These are phyloP conservation scores for Phycomyces blakesleeanus DNA, from an alignment of 192 early-diverging fungal genomes.

Conservation along the genomic window DNA sequence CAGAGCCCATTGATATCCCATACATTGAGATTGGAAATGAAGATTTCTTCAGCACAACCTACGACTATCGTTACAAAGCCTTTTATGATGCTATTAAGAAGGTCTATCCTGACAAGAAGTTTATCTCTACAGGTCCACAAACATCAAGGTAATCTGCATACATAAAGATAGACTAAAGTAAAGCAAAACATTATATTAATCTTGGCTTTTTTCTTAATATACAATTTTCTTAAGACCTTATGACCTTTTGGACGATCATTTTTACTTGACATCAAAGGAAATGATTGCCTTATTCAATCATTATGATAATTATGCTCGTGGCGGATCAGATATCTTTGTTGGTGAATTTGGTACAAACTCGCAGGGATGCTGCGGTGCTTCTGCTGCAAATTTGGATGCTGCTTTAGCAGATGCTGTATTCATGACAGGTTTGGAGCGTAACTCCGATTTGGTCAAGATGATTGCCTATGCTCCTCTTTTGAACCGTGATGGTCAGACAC, in stretches of 20 bases:
- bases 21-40: conserved; percentile 32
- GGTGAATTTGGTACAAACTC: conserved; percentile 29
- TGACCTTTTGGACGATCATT: conserved; percentile 20
- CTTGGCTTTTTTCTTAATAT: too few relatives aligned
- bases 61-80: conserved; percentile 29
- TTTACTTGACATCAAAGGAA: conserved; percentile 7
- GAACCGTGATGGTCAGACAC: conserved; percentile 17
- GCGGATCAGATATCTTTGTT: conserved; percentile 22
- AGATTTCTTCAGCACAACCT: conserved; percentile 22
- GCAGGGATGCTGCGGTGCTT: conserved; percentile 20
- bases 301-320: conserved; percentile 28
- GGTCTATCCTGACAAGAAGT: conserved; percentile 14
- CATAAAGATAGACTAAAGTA: too few relatives aligned
- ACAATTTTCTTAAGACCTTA: conserved; percentile 7
- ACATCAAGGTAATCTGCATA: background rate
- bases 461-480: conserved; percentile 28
- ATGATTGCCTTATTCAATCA: conserved; percentile 10
- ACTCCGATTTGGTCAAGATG: conserved; percentile 21
- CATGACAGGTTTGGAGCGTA: conserved; percentile 20
- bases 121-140: conserved; percentile 22
- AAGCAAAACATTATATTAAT: too few relatives aligned
- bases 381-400: conserved; percentile 24
- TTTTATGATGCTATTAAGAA: conserved; percentile 25
- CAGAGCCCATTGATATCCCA: conserved; percentile 21
- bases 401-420: conserved; percentile 25